Evolutionary conservation across 306 rosid genomes (phyloP), one percentile per base, ranked within the genome.

Genomic region (Potentilla sterilis): DNA sequence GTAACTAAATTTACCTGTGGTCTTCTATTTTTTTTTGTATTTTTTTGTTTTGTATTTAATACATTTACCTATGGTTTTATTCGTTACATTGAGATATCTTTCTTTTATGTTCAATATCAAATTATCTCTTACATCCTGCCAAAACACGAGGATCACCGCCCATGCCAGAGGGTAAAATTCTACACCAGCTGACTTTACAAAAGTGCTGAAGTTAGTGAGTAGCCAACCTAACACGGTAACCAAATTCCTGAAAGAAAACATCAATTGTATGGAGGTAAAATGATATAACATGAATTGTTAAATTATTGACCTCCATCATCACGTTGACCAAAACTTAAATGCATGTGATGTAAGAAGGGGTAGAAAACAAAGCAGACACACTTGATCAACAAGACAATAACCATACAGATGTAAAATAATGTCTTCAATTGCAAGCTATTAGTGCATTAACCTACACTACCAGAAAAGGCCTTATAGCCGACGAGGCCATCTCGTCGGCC

Each of bases 91-190:
- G n/a, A n/a, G n/a, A n/a, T n/a, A n/a, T n/a, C n/a, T n/a, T n/a
- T n/a, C n/a, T n/a, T n/a, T n/a, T n/a, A n/a, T n/a, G 74, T 47
- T 61, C 55, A 35, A 80, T 28, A 79, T 62, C 65, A 62, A 71
- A 86, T 79, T 61, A 80, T 77, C 80, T 51, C 98, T 90, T 92
- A 95, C 99, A 92, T 92, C 87, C 97, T 80, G 97, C 97, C 91
- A 95, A 83, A 77, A 82, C 83, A 24, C 97, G 97, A 84, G 99
- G 93, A 87, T 95, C 97, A 34, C 99, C 97, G 5, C 97, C n/a
- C n/a, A n/a, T n/a, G n/a, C 99, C 79, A 95, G 81, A n/a, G 99
- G 99, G 85, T 87, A 90, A 85, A 92, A 95, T 72, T 85, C 91
- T 70, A 92, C 85, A 54, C 93, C 97, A 59, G 96, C 92, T n/a